Conservation (phyloP, 1,284 basidiomycete genomes). For the Baeospora myosura region DNA sequence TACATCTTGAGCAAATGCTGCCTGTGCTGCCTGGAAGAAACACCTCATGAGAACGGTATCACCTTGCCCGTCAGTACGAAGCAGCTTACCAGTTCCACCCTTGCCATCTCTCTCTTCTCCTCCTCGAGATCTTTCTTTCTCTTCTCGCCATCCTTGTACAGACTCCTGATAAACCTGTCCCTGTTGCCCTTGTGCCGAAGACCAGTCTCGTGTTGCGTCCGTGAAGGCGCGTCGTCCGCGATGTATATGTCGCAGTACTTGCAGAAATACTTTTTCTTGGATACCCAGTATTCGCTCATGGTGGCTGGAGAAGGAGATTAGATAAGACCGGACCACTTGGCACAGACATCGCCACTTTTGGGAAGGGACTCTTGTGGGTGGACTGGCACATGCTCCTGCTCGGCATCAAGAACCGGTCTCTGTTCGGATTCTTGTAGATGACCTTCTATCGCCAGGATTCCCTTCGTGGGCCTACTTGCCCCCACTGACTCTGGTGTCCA, state of each 20-base stretch:
- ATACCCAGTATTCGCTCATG: slow-evolving; percentile 86
- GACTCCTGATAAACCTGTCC: slow-evolving; percentile 83
- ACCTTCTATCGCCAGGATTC: too few species aligned
- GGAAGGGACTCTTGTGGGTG: too few species aligned
- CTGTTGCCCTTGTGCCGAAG: slow-evolving; percentile 91
- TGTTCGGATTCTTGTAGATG: too few species aligned
- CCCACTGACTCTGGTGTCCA: too few species aligned
- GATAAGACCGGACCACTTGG: too few species aligned
- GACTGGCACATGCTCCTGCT: too few species aligned
- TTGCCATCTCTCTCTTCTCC: slow-evolving; percentile 79
- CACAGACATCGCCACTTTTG: too few species aligned
- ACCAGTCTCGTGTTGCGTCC: slow-evolving; percentile 89
- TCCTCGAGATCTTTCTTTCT: slow-evolving; percentile 81
- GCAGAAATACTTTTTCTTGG: slow-evolving; percentile 78
- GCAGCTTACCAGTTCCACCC: slow-evolving; percentile 70
- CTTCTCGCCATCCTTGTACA: slow-evolving; percentile 92
- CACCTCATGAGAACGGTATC: slow-evolving; percentile 10
- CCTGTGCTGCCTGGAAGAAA: slow-evolving; percentile 76
- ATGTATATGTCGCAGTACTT: slow-evolving; percentile 90
- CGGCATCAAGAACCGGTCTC: too few species aligned
- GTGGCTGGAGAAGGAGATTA: slow-evolving; percentile 10
- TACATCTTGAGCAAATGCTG: slow-evolving; percentile 68
- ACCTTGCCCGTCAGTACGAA: slow-evolving; percentile 4
- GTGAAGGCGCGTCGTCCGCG: slow-evolving; percentile 88
- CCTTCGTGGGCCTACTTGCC: too few species aligned